Evolutionary conservation across 1,139 yeast genomes (phyloP).

Genomic region (Geotrichum aggregatum): DNA sequence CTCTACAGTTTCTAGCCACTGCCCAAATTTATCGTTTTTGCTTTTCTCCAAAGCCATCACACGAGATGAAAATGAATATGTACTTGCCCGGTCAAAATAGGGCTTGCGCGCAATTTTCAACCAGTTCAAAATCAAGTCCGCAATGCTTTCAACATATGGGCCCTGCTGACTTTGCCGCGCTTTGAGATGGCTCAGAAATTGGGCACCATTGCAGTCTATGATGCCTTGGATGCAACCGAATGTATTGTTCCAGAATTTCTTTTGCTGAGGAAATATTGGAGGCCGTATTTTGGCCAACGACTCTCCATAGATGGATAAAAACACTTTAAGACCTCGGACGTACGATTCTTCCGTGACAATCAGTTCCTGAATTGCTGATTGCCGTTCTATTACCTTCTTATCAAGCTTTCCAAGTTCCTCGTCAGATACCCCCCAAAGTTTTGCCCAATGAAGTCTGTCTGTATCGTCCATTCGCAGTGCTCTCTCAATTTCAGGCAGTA

Average conservation of each 20-base stretch:
- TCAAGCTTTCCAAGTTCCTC: constrained; percentile 55
- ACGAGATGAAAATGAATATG: constrained; percentile 37
- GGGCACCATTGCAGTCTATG: constrained; percentile 53
- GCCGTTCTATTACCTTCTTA: constrained; percentile 57
- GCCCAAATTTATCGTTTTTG: constrained; percentile 47
- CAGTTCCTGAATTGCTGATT: constrained; percentile 73
- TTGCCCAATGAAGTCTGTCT: constrained; percentile 57
- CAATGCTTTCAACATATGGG: constrained; percentile 61
- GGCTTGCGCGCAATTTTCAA: constrained; percentile 53
- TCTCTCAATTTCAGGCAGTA: constrained; percentile 28
- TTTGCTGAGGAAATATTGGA: constrained; percentile 45
- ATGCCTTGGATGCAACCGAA: constrained; percentile 60
- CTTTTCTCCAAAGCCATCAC: constrained; percentile 40
- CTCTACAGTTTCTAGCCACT: constrained; percentile 48
- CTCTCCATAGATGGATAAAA: constrained; percentile 55
- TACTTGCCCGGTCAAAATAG: constrained; percentile 55
- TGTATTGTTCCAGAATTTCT: constrained; percentile 57
- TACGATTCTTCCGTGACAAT: constrained; percentile 73
- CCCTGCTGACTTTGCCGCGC: constrained; percentile 54
- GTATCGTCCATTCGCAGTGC: constrained; percentile 23
- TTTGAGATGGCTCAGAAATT: constrained; percentile 54
- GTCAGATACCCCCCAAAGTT: constrained; percentile 54
- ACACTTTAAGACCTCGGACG: constrained; percentile 62
- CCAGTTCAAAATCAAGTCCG: constrained; percentile 66
- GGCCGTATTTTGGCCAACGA: constrained; percentile 42